Conservation (phyloP, 495 filamentous ascomycete species). For the Penicillium daleae region DNA sequence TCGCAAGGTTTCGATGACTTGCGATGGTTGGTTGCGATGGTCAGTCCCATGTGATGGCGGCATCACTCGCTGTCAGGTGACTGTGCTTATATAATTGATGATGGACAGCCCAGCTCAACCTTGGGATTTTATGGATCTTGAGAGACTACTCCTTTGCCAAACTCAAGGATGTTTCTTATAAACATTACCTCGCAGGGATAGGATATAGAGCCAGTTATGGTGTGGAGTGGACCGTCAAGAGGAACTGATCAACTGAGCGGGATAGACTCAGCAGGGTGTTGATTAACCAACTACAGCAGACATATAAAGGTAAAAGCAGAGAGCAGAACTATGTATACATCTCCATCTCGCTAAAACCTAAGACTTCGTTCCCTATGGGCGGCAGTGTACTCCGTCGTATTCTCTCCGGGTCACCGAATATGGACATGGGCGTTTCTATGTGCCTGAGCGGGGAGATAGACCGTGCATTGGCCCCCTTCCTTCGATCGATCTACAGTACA, state of each 20-base stretch:
- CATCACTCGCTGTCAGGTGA: constrained; percentile 14
- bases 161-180: too few species aligned
- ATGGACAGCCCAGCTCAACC: too few species aligned
- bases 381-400: neutral
- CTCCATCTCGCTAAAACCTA: neutral
- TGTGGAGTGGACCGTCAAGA: neutral
- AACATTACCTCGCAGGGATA: neutral
- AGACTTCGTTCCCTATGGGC: neutral
- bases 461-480: constrained; percentile 3
- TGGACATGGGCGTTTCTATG: neutral
- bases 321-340: neutral
- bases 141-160: too few species aligned
- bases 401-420: neutral
- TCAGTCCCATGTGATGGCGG: constrained; percentile 15
- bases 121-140: too few species aligned
- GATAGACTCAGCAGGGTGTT: neutral
- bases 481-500: neutral
- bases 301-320: neutral
- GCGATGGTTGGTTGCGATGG: neutral
- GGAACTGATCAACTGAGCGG: neutral
- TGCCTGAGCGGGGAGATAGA: neutral
- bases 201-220: neutral
- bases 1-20: constrained; percentile 4
- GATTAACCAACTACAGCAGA: neutral
- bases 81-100: constrained; percentile 14